Conservation (phyloP, 345 rosid genomes). For the Rhodamnia rubescens region DNA sequence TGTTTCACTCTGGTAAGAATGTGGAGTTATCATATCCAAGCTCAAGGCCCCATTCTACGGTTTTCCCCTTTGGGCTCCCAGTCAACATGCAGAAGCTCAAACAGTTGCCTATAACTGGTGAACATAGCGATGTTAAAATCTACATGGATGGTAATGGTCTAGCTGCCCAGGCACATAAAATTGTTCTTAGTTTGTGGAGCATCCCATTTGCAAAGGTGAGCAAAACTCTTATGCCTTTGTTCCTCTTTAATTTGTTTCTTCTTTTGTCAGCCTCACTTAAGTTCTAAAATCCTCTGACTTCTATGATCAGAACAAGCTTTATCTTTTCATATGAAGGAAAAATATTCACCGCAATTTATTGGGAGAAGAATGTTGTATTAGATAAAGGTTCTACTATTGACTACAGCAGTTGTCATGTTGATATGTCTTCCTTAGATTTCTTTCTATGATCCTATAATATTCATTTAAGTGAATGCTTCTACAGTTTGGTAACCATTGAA, state of each 20-base stretch:
- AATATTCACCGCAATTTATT: neutral
- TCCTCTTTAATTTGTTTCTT: neutral
- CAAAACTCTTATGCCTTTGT: neutral
- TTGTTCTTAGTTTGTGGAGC: conserved; percentile 84
- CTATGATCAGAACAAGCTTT: neutral
- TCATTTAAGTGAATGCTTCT: neutral
- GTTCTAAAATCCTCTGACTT: neutral
- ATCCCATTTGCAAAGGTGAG: conserved; percentile 85
- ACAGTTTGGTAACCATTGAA: neutral
- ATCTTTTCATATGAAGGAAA: neutral
- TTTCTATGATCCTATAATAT: neutral
- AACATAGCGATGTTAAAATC: conserved; percentile 54
- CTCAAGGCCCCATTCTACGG: conserved; percentile 27
- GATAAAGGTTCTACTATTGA: neutral
- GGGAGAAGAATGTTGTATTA: neutral
- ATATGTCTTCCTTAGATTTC: neutral
- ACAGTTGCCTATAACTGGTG: conserved; percentile 28
- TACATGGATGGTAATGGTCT: conserved; percentile 53
- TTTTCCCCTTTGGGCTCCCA: conserved; percentile 63
- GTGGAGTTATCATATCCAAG: conserved; percentile 56
- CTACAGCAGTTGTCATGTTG: neutral
- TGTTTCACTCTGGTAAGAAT: conserved; percentile 36
- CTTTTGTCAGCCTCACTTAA: neutral
- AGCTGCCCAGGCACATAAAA: conserved; percentile 56
- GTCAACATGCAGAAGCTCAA: conserved; percentile 52